Percentiles rank a stretch among this genome's conserved stretches.
Conservation (phyloP, 345 rosid species). For the Aquilaria yunnanensis region DNA sequence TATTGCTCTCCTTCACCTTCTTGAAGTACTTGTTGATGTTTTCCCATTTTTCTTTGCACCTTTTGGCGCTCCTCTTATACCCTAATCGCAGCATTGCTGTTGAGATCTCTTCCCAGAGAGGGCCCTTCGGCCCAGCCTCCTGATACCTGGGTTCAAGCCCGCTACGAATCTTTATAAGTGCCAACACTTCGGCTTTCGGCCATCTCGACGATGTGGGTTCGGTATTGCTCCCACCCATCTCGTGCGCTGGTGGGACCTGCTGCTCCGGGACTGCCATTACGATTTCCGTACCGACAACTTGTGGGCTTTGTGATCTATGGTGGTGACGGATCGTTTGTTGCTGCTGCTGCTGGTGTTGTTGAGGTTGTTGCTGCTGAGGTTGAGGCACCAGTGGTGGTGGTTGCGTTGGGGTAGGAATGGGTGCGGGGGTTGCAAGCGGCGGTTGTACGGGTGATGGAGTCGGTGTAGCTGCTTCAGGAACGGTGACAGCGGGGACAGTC, state of each 20-base stretch:
- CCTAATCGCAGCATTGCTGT: constrained; percentile 57
- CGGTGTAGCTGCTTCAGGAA: constrained; percentile 24
- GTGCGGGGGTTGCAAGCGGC: constrained; percentile 12
- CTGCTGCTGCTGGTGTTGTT: constrained; percentile 3
- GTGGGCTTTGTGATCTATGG: constrained; percentile 6
- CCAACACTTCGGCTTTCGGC: constrained; percentile 74
- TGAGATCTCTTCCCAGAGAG: constrained; percentile 80
- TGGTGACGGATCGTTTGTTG: constrained; percentile 12
- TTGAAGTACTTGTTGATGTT: constrained; percentile 87
- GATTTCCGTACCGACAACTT: constrained; percentile 13
- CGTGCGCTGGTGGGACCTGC: constrained; percentile 31
- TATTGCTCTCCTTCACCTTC: constrained; percentile 82
- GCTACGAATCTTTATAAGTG: constrained; percentile 55
- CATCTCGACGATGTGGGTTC: constrained; percentile 55
- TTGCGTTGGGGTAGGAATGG: constrained; percentile 11
- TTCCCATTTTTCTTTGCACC: constrained; percentile 95
- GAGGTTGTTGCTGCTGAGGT: constrained; percentile 1
- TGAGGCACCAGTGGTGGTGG: constrained; percentile 3
- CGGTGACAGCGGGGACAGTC: constrained; percentile 15
- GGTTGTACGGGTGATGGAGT: constrained; percentile 12
- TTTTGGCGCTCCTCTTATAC: constrained; percentile 57
- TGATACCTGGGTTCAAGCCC: constrained; percentile 60
- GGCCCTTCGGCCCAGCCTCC: constrained; percentile 73
- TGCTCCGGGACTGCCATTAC: constrained; percentile 50
- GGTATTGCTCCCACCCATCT: constrained; percentile 20